These are phyloP conservation scores for Sphagnum contortum DNA, from an alignment of 225 moss, liverwort and hornwort genomes.

Conservation along the genomic window DNA sequence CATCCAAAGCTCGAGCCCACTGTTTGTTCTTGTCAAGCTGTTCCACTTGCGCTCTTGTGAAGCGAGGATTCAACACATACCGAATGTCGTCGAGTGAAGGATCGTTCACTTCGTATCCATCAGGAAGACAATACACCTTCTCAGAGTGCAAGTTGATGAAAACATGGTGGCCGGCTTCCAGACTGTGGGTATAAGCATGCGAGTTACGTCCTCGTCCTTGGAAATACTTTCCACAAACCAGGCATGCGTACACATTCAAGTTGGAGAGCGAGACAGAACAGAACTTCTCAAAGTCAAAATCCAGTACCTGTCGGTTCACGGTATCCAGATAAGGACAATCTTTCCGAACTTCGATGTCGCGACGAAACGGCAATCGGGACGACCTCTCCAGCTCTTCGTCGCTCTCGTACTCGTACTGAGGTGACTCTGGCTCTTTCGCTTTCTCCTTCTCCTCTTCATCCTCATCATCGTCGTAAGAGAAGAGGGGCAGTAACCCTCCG, in stretches of 20 bases:
- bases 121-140: constrained; percentile 98
- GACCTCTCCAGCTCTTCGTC: constrained; percentile 59
- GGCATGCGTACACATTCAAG: constrained; percentile 97
- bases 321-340: constrained; percentile 98
- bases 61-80: constrained; percentile 88
- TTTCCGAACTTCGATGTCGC: constrained; percentile 79
- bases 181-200: constrained; percentile 93
- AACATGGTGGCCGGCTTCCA: constrained; percentile 95
- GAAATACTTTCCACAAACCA: constrained; percentile 99
- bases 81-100: constrained; percentile 94
- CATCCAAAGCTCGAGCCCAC: constrained; percentile 92
- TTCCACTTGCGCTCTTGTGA: constrained; percentile 50
- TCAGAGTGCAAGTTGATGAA: constrained; percentile 96
- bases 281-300: constrained; percentile 99
- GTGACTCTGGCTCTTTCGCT: constrained; percentile 21
- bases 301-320: constrained; percentile 80
- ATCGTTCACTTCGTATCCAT: constrained; percentile 97
- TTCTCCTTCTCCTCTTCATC: constrained; percentile 29
- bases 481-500: constrained; percentile 15
- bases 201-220: constrained; percentile 97
- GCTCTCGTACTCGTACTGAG: constrained; percentile 41
- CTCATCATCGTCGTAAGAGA: constrained; percentile 58
- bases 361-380: constrained; percentile 33
- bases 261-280: constrained; percentile 98
- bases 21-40: constrained; percentile 85